These are phyloP conservation scores for Bimuria novae-zelandiae DNA, from an alignment of 2,329 filamentous ascomycete species.

Conservation along the genomic window DNA sequence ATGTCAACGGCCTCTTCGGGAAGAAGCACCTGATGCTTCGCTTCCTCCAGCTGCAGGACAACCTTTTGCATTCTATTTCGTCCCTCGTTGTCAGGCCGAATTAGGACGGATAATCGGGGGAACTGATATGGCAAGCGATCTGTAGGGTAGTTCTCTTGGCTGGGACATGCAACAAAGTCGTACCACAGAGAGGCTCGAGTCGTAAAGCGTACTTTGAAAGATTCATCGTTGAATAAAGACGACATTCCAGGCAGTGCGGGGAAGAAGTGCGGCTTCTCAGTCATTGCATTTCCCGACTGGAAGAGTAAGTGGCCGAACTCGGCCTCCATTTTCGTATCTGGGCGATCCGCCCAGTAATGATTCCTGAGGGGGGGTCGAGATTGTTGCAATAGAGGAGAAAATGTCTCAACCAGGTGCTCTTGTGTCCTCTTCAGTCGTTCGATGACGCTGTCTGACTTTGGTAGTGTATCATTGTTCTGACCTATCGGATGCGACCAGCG, in stretches of 20 bases:
- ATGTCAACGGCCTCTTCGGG: conserved; percentile 37
- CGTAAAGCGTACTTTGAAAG: conserved; percentile 13
- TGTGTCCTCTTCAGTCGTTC: conserved; percentile 1
- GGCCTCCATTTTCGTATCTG: conserved; percentile 22
- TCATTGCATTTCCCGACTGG: conserved; percentile 14
- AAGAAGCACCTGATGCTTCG: conserved; percentile 35
- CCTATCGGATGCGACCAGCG: conserved; percentile 32
- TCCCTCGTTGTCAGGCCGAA: conserved; percentile 16
- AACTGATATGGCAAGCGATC: conserved; percentile 18
- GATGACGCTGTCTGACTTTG: neutral
- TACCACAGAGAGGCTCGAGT: conserved; percentile 27
- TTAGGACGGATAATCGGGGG: conserved; percentile 30
- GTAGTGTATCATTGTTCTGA: neutral
- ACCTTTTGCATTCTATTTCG: conserved; percentile 25
- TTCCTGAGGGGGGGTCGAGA: neutral
- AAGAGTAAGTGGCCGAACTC: conserved; percentile 34
- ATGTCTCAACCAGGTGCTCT: neutral
- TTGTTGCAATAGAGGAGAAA: neutral
- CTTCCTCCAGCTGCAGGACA: conserved; percentile 27
- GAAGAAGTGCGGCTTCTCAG: conserved; percentile 21
- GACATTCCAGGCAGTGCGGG: conserved; percentile 27
- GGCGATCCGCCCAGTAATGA: conserved; percentile 19
- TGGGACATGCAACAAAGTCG: conserved; percentile 29
- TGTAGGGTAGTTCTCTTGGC: conserved; percentile 11
- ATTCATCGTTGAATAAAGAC: conserved; percentile 23